Evolutionary conservation across 2,329 filamentous ascomycete genomes (phyloP).

Genomic region (Cryoendolithus antarcticus): DNA sequence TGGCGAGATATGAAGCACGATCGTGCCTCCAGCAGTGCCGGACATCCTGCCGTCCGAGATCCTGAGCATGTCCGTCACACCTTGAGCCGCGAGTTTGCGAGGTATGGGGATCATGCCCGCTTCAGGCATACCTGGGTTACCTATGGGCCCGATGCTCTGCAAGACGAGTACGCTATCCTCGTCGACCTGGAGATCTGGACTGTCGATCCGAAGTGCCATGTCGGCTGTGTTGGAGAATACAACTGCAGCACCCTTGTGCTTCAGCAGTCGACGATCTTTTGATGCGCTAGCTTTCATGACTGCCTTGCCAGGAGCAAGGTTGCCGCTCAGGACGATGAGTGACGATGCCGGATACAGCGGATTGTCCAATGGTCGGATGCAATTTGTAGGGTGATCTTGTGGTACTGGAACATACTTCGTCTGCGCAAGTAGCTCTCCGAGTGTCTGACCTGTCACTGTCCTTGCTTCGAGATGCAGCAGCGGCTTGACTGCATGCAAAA

Average conservation of each 20-base stretch:
- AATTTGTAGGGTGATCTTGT: conserved; percentile 27
- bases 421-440: conserved; percentile 34
- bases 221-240: conserved; percentile 38
- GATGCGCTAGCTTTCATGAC: conserved; percentile 41
- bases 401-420: conserved; percentile 26
- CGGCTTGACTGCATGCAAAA: conserved; percentile 35
- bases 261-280: conserved; percentile 33
- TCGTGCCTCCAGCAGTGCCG: conserved; percentile 43
- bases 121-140: conserved; percentile 42
- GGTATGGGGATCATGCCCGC: conserved; percentile 40
- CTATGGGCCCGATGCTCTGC: conserved; percentile 38
- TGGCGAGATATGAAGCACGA: conserved; percentile 42
- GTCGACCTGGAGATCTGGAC: conserved; percentile 31
- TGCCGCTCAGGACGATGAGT: conserved; percentile 34
- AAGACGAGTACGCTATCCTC: conserved; percentile 35
- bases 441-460: conserved; percentile 36
- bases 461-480: conserved; percentile 34
- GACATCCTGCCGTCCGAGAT: conserved; percentile 44
- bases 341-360: conserved; percentile 35
- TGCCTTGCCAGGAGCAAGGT: conserved; percentile 37
- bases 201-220: conserved; percentile 34
- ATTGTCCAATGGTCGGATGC: conserved; percentile 33
- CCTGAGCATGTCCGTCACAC: conserved; percentile 41
- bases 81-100: conserved; percentile 31
- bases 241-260: conserved; percentile 33